phyloP scores from a whole-genome alignment of 495 filamentous ascomycete genomes.

The Daldinia childiae region DNA sequence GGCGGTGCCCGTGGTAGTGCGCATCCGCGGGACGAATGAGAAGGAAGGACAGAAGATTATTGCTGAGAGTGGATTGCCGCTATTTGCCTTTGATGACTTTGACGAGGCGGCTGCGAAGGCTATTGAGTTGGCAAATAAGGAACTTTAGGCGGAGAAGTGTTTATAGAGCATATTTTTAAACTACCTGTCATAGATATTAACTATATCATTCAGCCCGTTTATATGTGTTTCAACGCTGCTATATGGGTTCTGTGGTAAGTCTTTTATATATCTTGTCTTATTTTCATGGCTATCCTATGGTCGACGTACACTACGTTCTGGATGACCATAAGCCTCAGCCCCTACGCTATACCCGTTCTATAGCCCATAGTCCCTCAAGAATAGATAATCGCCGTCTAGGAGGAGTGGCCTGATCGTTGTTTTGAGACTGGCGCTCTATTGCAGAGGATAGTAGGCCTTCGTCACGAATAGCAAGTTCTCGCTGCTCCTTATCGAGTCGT shows the following conservation, averaged over 20 bases:
- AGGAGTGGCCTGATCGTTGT: background rate
- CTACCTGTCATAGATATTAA: background rate
- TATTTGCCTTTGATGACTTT: slow-evolving; percentile 84
- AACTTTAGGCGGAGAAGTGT: background rate
- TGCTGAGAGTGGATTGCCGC: slow-evolving; percentile 72
- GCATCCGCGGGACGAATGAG: slow-evolving; percentile 86
- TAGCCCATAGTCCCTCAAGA: slow-evolving; percentile 42
- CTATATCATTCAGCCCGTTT: background rate
- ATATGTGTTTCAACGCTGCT: background rate
- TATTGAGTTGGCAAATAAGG: slow-evolving; percentile 67
- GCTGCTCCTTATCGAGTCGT: slow-evolving; percentile 43
- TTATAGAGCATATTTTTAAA: background rate
- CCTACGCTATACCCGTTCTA: slow-evolving; percentile 38
- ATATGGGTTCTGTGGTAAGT: background rate
- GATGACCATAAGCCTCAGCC: background rate
- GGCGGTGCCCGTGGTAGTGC: slow-evolving; percentile 80
- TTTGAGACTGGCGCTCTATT: slow-evolving; percentile 17
- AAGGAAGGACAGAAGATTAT: slow-evolving; percentile 80
- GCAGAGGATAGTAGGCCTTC: slow-evolving; percentile 30
- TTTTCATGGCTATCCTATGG: background rate
- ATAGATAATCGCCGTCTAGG: slow-evolving; percentile 5
- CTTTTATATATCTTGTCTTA: slow-evolving; percentile 10
- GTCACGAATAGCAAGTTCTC: slow-evolving; percentile 40
- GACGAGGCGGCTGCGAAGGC: slow-evolving; percentile 80
- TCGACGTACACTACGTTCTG: slow-evolving; percentile 1